Percentiles rank a stretch among this genome's conserved stretches.
Evolutionary conservation across 2,329 filamentous ascomycete species (phyloP).

Genomic region (Fusarium pseudocircinatum): DNA sequence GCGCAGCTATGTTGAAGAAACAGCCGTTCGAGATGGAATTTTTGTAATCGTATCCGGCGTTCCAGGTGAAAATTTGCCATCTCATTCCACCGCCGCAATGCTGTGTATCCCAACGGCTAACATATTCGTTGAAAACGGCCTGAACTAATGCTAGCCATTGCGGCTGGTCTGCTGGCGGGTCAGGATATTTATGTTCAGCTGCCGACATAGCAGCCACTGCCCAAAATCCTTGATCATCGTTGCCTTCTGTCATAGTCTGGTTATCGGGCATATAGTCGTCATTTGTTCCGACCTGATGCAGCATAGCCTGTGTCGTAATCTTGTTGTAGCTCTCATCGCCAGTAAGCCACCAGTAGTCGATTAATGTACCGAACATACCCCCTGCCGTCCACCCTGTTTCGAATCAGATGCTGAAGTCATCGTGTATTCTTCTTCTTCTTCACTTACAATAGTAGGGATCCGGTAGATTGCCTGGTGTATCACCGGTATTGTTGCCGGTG

Average conservation of each 20-base stretch:
- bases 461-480: constrained; percentile 66
- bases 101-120: constrained; percentile 72
- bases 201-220: constrained; percentile 81
- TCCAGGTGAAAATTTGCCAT: constrained; percentile 87
- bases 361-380: constrained; percentile 75
- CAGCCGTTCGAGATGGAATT: constrained; percentile 76
- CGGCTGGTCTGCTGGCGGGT: constrained; percentile 69
- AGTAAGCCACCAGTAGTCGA: constrained; percentile 79
- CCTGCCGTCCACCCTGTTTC: constrained; percentile 73
- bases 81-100: constrained; percentile 77
- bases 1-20: constrained; percentile 75
- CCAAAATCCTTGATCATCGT: constrained; percentile 87
- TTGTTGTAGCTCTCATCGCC: constrained; percentile 73
- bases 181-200: constrained; percentile 78
- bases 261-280: constrained; percentile 72
- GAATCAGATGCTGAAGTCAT: neutral
- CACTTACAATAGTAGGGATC: constrained; percentile 71
- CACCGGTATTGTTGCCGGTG: constrained; percentile 67
- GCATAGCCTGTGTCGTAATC: constrained; percentile 65
- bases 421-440: neutral
- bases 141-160: constrained; percentile 82
- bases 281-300: constrained; percentile 68
- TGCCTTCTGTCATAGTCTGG: constrained; percentile 69
- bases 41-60: constrained; percentile 75
- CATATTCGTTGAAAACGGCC: constrained; percentile 83